Percentiles rank a stretch among this genome's conserved stretches.
These are phyloP conservation scores for Talaromyces adpressus DNA, from an alignment of 495 filamentous ascomycete genomes.

Conservation along the genomic window DNA sequence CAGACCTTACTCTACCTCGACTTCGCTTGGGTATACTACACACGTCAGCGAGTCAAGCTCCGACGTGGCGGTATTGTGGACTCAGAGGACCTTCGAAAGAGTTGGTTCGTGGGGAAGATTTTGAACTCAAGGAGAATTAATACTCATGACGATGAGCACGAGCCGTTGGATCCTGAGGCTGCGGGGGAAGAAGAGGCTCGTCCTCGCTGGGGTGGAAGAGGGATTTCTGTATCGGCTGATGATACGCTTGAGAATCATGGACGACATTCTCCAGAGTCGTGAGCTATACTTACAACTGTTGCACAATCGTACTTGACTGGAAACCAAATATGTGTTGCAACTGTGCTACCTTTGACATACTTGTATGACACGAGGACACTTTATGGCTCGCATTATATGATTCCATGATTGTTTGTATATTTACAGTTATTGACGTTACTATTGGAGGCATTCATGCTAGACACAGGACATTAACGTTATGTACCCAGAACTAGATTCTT, in stretches of 20 bases:
- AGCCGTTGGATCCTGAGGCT: conserved; percentile 36
- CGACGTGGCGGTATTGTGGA: conserved; percentile 89
- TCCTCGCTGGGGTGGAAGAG: conserved; percentile 67
- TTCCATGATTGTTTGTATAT: neutral
- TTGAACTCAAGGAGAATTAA: conserved; percentile 30
- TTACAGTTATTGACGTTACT: neutral
- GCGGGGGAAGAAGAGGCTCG: conserved; percentile 19
- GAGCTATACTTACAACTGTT: neutral
- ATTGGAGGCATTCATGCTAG: neutral
- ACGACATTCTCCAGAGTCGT: neutral
- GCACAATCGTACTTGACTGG: neutral
- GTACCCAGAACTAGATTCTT: no score
- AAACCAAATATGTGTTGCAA: neutral
- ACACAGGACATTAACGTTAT: no score
- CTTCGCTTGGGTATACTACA: conserved; percentile 96
- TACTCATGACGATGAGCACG: conserved; percentile 23
- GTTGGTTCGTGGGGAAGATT: conserved; percentile 60
- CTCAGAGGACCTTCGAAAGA: conserved; percentile 74
- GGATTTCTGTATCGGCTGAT: conserved; percentile 76
- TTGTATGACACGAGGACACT: neutral
- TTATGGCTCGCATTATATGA: neutral
- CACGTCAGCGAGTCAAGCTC: conserved; percentile 88
- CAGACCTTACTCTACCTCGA: conserved; percentile 91
- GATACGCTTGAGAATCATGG: conserved; percentile 54
- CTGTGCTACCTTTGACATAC: neutral